phyloP scores from a whole-genome alignment of 108 stramenopile species.

The Discostella stelligeroides region DNA sequence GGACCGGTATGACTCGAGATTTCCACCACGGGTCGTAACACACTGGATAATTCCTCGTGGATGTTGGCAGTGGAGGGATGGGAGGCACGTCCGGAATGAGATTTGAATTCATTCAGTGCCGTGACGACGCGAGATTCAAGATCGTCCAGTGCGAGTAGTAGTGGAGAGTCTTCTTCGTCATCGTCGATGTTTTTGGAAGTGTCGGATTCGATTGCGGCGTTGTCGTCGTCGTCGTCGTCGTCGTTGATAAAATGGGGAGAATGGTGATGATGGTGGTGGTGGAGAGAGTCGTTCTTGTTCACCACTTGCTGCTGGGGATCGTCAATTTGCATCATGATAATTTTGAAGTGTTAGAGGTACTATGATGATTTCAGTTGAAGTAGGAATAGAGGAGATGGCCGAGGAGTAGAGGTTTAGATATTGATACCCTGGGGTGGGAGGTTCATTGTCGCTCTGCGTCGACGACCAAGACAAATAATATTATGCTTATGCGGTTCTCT shows the following conservation, averaged over 20 bases:
- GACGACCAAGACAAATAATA: no score
- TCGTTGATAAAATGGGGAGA: no score
- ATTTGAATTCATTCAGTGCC: conserved; percentile 75
- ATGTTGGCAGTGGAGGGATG: conserved; percentile 29
- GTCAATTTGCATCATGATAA: conserved; percentile 41
- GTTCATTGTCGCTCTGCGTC: no score
- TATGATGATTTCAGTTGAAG: no score
- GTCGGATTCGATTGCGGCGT: no score
- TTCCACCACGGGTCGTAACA: conserved; percentile 80
- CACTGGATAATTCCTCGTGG: conserved; percentile 69
- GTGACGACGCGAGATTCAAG: conserved; percentile 74
- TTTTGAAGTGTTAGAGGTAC: no score
- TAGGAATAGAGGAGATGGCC: no score
- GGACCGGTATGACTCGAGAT: conserved; percentile 83
- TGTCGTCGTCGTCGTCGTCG: conserved; percentile 76
- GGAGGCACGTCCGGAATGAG: conserved; percentile 58
- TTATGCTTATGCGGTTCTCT: no score
- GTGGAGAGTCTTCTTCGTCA: conserved; percentile 68
- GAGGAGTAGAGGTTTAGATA: no score
- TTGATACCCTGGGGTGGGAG: no score
- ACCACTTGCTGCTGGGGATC: conserved; percentile 8
- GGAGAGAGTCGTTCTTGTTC: conserved; percentile 24
- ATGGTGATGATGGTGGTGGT: no score
- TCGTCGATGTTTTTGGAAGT: conserved; percentile 41
- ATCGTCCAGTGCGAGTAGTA: conserved; percentile 75